phyloP scores from a whole-genome alignment of 2,329 filamentous ascomycete genomes.

The Nemania diffusa region DNA sequence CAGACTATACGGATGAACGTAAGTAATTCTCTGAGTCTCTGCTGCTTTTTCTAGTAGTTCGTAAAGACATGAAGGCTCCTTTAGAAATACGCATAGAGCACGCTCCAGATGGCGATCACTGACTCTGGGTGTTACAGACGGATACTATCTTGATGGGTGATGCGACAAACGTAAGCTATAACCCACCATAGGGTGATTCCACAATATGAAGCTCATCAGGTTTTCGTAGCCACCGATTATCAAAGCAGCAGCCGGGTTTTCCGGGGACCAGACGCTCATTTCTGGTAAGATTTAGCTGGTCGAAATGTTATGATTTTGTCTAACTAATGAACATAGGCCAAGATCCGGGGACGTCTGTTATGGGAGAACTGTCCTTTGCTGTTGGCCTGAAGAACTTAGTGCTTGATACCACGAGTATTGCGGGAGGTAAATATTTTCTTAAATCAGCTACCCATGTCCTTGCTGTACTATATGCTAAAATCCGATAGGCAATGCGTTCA shows the following conservation, averaged over 20 bases:
- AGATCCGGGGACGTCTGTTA: constrained; percentile 49
- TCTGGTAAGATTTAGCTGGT: constrained; percentile 42
- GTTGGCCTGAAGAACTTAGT: constrained; percentile 57
- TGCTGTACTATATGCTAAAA: constrained; percentile 21
- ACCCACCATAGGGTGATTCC: too few species aligned
- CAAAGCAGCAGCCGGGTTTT: constrained; percentile 54
- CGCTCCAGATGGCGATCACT: background rate
- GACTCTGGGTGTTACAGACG: constrained; percentile 34
- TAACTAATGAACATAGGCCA: constrained; percentile 43
- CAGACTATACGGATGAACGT: constrained; percentile 54
- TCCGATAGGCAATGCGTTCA: constrained; percentile 49
- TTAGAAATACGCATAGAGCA: background rate
- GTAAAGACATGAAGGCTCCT: background rate
- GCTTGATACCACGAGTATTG: constrained; percentile 55
- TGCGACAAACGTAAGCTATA: constrained; percentile 51
- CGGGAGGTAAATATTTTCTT: constrained; percentile 43
- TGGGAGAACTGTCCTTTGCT: constrained; percentile 55
- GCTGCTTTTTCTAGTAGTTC: background rate
- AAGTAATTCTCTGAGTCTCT: background rate
- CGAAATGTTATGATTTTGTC: background rate
- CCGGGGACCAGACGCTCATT: constrained; percentile 49
- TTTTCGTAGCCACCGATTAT: constrained; percentile 53
- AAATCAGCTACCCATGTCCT: background rate
- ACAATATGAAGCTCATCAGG: constrained; percentile 14
- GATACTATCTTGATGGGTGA: constrained; percentile 61